Base-by-base conservation (phyloP, 345 rosid species). In the Arabis alpina region DNA sequence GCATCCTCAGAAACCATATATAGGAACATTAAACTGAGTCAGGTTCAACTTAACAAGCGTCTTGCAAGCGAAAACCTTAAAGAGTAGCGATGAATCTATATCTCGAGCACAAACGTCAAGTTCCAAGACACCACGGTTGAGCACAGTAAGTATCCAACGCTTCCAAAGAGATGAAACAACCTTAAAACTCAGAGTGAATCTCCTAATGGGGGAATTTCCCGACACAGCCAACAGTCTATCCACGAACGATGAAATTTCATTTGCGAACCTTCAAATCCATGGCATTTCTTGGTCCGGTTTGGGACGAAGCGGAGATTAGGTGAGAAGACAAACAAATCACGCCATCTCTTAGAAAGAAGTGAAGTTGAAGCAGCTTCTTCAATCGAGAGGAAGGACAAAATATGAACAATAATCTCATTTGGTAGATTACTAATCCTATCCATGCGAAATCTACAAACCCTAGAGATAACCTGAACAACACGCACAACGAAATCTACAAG, bases 201-300 rank as follows among this genome's bases (percentile, higher is more conserved):
- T 64, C 24, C 19, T 50, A 2, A 64, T 36, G 5, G 24, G 6
- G 1, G 57, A 30, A 30, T 30, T 30, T 4, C 34, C 34, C 34
- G 34, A 64, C 32, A 48, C 47, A 36, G 34, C 57, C 45, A 64
- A 64, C 23, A 64, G 34, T 49, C 68, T 10, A 47, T 34, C 54
- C 3, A 32, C 43, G 34, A 30, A 30, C 34, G 34, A 48, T 48
- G 55, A 63, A 63, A 48, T 37, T 12, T 34, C 16, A 15, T 32
- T 32, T 12, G 68, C n/a, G 34, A 30, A 30, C 34, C 3, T 30
- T 30, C 34, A 30, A 30, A 30, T 30, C 34, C 34, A 30, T 30
- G 30, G 30, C 3, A 27, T 2, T 27, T 27, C 3, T 2, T 30
- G 34, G 5, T 2, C 4, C 34, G 34, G 34, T n/a, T 30, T 2